Evolutionary conservation across 129 eudicot species (phyloP).

Genomic region (Saposhnikovia divaricata): DNA sequence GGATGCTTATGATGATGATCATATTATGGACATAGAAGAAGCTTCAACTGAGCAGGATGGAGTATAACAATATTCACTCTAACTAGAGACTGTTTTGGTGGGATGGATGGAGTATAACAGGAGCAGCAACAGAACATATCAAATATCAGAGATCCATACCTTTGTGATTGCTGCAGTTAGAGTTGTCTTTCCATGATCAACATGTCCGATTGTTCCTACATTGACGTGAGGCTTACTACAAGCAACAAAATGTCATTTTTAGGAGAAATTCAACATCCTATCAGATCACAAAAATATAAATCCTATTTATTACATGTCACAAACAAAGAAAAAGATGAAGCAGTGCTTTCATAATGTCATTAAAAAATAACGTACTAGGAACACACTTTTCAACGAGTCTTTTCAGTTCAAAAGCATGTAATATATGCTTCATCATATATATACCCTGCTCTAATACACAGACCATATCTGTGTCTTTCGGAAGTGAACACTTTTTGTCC

Average conservation of each 20-base stretch:
- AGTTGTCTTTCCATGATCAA: constrained; percentile 97
- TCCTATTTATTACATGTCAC: background rate
- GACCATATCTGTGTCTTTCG: no score
- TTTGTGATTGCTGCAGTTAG: constrained; percentile 91
- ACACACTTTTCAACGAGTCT: background rate
- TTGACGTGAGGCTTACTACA: constrained; percentile 89
- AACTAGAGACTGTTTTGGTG: background rate
- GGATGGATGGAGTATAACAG: background rate
- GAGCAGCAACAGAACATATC: background rate
- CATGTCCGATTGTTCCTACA: constrained; percentile 97
- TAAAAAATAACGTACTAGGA: background rate
- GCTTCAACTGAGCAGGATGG: no score
- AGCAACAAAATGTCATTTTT: constrained; percentile 7
- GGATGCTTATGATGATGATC: no score
- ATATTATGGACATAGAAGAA: no score
- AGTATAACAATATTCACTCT: no score
- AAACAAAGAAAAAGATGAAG: background rate
- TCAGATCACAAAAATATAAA: background rate
- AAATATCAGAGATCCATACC: constrained; percentile 27
- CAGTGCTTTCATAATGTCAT: background rate
- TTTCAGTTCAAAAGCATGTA: background rate
- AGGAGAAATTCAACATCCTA: background rate
- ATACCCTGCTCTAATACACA: no score
- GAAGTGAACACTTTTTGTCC: no score
- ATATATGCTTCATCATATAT: no score